phyloP scores from a whole-genome alignment of 805 yeast species.

The Wickerhamiella galacta region DNA sequence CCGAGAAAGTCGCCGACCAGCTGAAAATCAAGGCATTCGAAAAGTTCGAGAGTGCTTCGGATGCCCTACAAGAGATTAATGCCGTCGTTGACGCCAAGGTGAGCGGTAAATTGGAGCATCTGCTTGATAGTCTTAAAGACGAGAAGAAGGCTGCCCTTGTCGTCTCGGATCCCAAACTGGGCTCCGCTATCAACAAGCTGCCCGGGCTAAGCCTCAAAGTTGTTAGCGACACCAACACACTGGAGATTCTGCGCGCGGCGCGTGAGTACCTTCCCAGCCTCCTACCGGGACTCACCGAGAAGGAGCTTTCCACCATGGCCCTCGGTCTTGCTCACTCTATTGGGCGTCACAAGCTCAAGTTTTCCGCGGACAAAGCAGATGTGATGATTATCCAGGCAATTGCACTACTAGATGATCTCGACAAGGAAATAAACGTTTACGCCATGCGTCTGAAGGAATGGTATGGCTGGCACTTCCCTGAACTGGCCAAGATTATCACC shows the following conservation, averaged over 20 bases:
- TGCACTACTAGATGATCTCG: conserved; percentile 91
- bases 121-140: conserved; percentile 33
- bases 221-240: conserved; percentile 86
- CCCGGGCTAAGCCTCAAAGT: conserved; percentile 68
- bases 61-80: conserved; percentile 89
- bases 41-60: conserved; percentile 85
- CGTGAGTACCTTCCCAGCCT: conserved; percentile 87
- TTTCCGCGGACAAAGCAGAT: conserved; percentile 95
- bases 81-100: conserved; percentile 89
- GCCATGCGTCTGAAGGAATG: conserved; percentile 96
- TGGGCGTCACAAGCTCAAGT: conserved; percentile 95
- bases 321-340: conserved; percentile 96
- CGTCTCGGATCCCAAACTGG: conserved; percentile 90
- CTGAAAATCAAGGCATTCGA: conserved; percentile 92
- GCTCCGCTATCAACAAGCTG: conserved; percentile 88
- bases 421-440: conserved; percentile 93
- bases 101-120: conserved; percentile 58
- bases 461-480: conserved; percentile 99
- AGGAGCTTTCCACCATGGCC: conserved; percentile 82
- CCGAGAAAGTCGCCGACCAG: conserved; percentile 74
- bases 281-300: conserved; percentile 80
- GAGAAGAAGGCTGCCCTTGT: conserved; percentile 61
- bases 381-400: conserved; percentile 99
- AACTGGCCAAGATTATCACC: conserved; percentile 88
- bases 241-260: conserved; percentile 89